These are phyloP conservation scores for Auricularia sp. DNA, from an alignment of 768 basidiomycete genomes.

Conservation along the genomic window DNA sequence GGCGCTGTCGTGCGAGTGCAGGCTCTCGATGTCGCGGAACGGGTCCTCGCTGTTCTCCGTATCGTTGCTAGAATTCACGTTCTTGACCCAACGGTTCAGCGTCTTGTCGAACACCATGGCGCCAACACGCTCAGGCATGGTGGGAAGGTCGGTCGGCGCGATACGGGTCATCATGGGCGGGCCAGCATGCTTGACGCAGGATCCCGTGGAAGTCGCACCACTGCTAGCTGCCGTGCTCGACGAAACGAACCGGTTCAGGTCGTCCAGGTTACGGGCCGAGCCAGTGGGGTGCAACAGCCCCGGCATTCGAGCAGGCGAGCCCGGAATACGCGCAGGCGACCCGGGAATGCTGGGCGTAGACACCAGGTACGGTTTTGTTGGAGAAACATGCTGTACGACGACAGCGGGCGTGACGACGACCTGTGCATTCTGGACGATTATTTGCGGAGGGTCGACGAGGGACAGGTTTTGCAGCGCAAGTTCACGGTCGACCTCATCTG, in stretches of 20 bases:
- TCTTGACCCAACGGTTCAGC: slow-evolving; percentile 79
- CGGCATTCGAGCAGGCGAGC: slow-evolving; percentile 30
- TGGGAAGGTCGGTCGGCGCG: slow-evolving; percentile 65
- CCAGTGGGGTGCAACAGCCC: slow-evolving; percentile 16
- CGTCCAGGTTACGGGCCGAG: slow-evolving; percentile 19
- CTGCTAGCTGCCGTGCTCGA: slow-evolving; percentile 68
- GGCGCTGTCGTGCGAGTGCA: slow-evolving; percentile 20
- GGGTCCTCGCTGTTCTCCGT: slow-evolving; percentile 69
- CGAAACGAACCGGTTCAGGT: slow-evolving; percentile 82
- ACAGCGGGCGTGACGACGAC: not conserved
- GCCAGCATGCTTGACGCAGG: slow-evolving; percentile 77
- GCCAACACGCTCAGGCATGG: slow-evolving; percentile 68
- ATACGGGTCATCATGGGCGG: slow-evolving; percentile 74
- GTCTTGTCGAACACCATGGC: slow-evolving; percentile 80
- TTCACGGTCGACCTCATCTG: slow-evolving; percentile 33
- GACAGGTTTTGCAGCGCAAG: slow-evolving; percentile 34
- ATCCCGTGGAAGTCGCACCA: slow-evolving; percentile 43
- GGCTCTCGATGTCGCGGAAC: slow-evolving; percentile 84
- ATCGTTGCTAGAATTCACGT: slow-evolving; percentile 20
- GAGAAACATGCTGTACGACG: not conserved
- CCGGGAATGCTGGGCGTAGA: slow-evolving; percentile 7
- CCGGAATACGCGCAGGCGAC: slow-evolving; percentile 29
- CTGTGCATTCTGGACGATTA: not conserved
- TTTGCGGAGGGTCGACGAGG: slow-evolving; percentile 13
- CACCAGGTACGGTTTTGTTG: not conserved